Percentiles rank a stretch among this genome's conserved stretches.
Evolutionary conservation across 768 basidiomycete species (phyloP).

Genomic region (Brasilioporus rufonigricans): DNA sequence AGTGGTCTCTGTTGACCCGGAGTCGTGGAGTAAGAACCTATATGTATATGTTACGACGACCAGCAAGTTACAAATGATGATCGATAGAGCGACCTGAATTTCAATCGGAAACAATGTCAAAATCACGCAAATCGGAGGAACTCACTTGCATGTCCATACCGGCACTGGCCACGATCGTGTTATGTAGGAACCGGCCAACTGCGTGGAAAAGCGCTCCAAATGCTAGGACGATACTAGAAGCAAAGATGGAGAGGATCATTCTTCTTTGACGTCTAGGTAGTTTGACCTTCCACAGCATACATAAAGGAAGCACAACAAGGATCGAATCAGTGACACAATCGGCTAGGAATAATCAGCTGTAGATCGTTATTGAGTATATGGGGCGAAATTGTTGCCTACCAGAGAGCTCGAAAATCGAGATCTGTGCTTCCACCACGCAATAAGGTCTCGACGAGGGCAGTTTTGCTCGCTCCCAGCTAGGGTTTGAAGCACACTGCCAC

Average conservation of each 20-base stretch:
- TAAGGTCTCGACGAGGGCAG: background rate
- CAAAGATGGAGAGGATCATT: constrained; percentile 22
- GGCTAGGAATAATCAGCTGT: background rate
- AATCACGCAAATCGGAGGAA: background rate
- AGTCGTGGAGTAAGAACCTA: background rate
- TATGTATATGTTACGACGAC: too few relatives aligned
- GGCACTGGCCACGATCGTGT: background rate
- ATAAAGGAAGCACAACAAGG: constrained; percentile 17
- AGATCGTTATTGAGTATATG: background rate
- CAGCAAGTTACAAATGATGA: background rate
- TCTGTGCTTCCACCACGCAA: background rate
- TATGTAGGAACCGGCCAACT: constrained; percentile 4
- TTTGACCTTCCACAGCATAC: constrained; percentile 22
- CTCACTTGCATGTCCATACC: constrained; percentile 22
- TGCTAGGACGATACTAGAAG: constrained; percentile 18
- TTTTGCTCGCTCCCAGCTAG: background rate
- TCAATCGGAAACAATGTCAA: background rate
- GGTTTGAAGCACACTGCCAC: background rate
- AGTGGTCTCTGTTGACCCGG: background rate
- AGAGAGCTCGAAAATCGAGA: constrained; percentile 12
- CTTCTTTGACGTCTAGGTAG: constrained; percentile 18
- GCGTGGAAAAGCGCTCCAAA: constrained; percentile 15
- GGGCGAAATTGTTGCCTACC: constrained; percentile 5
- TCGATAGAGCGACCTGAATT: constrained; percentile 11
- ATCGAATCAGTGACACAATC: constrained; percentile 17